A percentile compares a stretch with the other conserved stretches of the same genome.
phyloP scores from a whole-genome alignment of 2,329 filamentous ascomycete genomes.

The Dactylellina leptospora region DNA sequence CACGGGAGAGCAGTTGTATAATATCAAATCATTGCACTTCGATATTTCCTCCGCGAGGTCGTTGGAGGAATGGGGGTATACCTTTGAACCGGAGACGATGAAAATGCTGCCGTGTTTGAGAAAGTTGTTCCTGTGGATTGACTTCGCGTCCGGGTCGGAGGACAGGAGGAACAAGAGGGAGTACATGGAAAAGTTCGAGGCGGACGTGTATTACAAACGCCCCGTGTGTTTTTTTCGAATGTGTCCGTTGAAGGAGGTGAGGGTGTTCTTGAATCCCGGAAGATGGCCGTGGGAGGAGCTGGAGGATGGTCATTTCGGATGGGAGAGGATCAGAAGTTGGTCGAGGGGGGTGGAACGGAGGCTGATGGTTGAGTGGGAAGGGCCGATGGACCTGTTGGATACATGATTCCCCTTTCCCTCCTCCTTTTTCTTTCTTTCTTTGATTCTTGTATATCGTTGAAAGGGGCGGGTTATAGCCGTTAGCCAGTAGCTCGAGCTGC shows the following conservation, averaged over 20 bases:
- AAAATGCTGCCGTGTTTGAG: not conserved
- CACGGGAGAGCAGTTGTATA: not conserved
- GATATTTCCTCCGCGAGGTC: conserved; percentile 5
- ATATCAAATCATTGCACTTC: conserved; percentile 16
- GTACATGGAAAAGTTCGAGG: conserved; percentile 17
- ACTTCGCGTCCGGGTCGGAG: not conserved
- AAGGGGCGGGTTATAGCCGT: no score
- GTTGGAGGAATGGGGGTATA: conserved; percentile 13
- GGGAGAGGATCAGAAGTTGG: conserved; percentile 9
- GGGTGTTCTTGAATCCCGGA: conserved; percentile 13
- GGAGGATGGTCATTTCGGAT: conserved; percentile 4
- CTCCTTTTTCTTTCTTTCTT: not conserved
- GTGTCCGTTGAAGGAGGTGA: conserved; percentile 32
- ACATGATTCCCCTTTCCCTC: not conserved
- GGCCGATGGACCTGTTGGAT: conserved; percentile 27
- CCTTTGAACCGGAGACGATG: conserved; percentile 11
- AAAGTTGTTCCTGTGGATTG: conserved; percentile 17
- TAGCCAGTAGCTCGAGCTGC: no score
- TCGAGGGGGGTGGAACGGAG: conserved; percentile 12
- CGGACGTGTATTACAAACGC: conserved; percentile 27
- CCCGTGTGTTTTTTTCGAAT: conserved; percentile 23
- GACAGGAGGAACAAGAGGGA: not conserved
- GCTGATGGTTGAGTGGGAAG: conserved; percentile 12
- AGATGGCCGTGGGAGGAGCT: not conserved
- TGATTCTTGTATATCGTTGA: not conserved